Evolutionary conservation across 2,329 filamentous ascomycete species (phyloP).

Genomic region (Diaporthe sp.): DNA sequence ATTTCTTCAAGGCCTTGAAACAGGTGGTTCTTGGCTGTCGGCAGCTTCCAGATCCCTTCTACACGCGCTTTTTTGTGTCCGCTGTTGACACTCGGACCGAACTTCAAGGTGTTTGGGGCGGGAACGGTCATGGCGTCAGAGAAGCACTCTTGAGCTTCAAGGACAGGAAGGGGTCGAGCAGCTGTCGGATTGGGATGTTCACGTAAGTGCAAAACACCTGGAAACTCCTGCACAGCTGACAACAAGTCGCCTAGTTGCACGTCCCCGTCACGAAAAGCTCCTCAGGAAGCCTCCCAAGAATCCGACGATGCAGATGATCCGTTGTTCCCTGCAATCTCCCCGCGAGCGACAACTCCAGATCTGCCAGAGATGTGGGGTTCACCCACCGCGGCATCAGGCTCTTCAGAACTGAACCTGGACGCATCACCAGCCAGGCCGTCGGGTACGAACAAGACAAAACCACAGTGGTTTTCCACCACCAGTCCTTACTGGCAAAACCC

Average conservation of each 20-base stretch:
- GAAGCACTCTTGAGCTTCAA: constrained; percentile 1
- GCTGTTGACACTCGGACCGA: neutral
- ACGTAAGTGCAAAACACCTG: neutral
- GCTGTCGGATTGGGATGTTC: constrained; percentile 9
- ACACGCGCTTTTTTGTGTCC: constrained; percentile 22
- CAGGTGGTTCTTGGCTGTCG: neutral
- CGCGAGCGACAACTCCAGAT: neutral
- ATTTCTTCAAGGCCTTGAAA: neutral
- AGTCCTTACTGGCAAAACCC: neutral
- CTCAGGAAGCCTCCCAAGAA: too few relatives aligned
- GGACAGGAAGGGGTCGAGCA: neutral
- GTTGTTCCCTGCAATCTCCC: too few relatives aligned
- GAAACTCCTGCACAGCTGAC: neutral
- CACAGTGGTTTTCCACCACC: neutral
- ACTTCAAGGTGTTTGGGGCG: neutral
- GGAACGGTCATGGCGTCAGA: neutral
- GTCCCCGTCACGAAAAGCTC: neutral
- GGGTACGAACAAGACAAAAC: neutral
- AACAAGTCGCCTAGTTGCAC: neutral
- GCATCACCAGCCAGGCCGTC: neutral
- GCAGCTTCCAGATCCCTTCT: constrained; percentile 21
- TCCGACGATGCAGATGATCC: neutral
- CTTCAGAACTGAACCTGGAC: neutral
- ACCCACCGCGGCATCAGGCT: neutral
- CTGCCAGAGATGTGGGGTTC: neutral